A percentile compares a stretch with the other conserved stretches of the same genome.
Conservation (phyloP, 805 yeast species). For the Kurtzmaniella cleridarum region DNA sequence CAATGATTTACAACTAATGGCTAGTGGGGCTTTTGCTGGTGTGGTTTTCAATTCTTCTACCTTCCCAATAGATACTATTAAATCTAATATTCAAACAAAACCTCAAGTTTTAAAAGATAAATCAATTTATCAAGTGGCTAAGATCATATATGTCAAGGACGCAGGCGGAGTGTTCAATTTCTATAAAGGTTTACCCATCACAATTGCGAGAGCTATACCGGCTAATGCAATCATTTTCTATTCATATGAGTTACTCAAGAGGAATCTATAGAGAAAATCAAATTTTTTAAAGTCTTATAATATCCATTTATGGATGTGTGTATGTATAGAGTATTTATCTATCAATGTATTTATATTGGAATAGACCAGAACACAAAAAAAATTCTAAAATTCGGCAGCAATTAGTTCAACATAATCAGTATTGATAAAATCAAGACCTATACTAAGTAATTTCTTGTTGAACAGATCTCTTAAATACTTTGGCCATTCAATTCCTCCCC, state of each 20-base stretch:
- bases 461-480: constrained; percentile 34
- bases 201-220: constrained; percentile 77
- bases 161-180: constrained; percentile 63
- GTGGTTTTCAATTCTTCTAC: constrained; percentile 70
- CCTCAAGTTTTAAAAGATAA: constrained; percentile 14
- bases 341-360: neutral
- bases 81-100: constrained; percentile 76
- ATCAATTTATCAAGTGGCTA: constrained; percentile 1
- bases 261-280: constrained; percentile 18
- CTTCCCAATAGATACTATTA: constrained; percentile 88
- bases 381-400: constrained; percentile 10
- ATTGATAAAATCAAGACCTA: constrained; percentile 56
- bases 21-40: constrained; percentile 87
- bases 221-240: constrained; percentile 86
- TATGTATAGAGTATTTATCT: too few relatives aligned
- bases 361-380: too few relatives aligned
- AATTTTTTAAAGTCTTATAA: too few relatives aligned
- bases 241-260: constrained; percentile 62
- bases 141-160: constrained; percentile 2
- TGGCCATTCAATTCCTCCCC: constrained; percentile 77
- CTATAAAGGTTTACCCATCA: constrained; percentile 81
- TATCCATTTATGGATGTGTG: too few relatives aligned
- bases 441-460: constrained; percentile 43
- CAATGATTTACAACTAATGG: constrained; percentile 49
- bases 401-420: constrained; percentile 54